Conservation (phyloP, 108 stramenopile genomes). For the Chaetoceros tenuissimus region DNA sequence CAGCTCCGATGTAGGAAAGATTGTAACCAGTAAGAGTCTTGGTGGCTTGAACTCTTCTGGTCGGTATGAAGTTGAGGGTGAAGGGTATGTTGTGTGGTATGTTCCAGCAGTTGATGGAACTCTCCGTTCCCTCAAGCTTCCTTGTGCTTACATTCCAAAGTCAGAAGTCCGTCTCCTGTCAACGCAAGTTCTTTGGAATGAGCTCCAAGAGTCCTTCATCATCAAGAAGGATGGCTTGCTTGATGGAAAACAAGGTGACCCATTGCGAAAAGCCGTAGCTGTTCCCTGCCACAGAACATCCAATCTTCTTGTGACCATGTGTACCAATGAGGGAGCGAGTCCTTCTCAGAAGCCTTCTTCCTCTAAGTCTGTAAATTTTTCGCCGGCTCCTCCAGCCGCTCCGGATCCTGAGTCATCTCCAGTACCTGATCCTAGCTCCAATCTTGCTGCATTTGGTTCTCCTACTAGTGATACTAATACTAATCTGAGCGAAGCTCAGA, state of each 20-base stretch:
- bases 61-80: background rate
- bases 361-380: too few species aligned
- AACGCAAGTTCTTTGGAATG: background rate
- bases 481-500: too few species aligned
- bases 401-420: background rate
- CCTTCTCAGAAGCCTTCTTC: background rate
- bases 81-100: background rate
- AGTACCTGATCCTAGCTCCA: background rate
- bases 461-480: too few species aligned
- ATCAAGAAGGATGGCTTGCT: background rate
- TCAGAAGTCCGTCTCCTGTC: background rate
- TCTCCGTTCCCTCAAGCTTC: background rate
- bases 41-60: background rate
- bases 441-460: too few species aligned
- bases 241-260: background rate
- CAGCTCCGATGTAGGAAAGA: background rate
- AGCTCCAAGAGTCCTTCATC: background rate
- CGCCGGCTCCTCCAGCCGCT: background rate
- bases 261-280: background rate
- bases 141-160: background rate
- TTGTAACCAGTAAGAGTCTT: background rate
- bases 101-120: background rate
- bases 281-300: background rate
- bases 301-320: background rate
- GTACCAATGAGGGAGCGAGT: too few species aligned